Evolutionary conservation across 2,329 filamentous ascomycete genomes (phyloP).

Genomic region (Colletotrichum orchidophilum): DNA sequence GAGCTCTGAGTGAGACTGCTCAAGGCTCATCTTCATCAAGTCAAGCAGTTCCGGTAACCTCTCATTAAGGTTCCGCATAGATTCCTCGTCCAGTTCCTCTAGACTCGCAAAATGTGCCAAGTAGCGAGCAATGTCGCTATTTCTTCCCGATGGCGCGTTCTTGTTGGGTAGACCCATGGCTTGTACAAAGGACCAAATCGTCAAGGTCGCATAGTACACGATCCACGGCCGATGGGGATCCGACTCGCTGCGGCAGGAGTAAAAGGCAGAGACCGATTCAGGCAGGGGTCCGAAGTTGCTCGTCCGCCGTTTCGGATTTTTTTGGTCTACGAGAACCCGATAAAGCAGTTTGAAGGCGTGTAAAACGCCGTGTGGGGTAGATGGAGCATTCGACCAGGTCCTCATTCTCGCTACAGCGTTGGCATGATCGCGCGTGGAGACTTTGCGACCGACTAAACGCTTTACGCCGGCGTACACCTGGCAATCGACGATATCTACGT

Average conservation of each 20-base stretch:
- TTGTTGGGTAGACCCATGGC: constrained; percentile 65
- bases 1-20: constrained; percentile 68
- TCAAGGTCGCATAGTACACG: constrained; percentile 85
- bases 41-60: constrained; percentile 58
- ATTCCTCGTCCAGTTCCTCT: constrained; percentile 74
- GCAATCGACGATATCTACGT: constrained; percentile 88
- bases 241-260: constrained; percentile 80
- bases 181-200: constrained; percentile 89
- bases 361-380: constrained; percentile 83
- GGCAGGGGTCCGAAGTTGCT: constrained; percentile 30
- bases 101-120: constrained; percentile 73
- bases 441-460: constrained; percentile 79
- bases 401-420: constrained; percentile 81
- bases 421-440: constrained; percentile 78
- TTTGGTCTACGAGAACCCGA: constrained; percentile 73
- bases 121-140: constrained; percentile 52
- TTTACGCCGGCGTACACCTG: constrained; percentile 87
- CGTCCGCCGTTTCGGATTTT: constrained; percentile 40
- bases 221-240: constrained; percentile 91
- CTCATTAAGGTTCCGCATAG: constrained; percentile 71
- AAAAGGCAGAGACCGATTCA: constrained; percentile 57
- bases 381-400: constrained; percentile 78
- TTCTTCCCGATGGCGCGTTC: constrained; percentile 33
- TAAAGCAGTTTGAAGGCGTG: constrained; percentile 85
- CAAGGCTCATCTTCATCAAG: constrained; percentile 52